These are phyloP conservation scores for Monosporascus ibericus DNA, from an alignment of 2,329 filamentous ascomycete genomes.

Conservation along the genomic window DNA sequence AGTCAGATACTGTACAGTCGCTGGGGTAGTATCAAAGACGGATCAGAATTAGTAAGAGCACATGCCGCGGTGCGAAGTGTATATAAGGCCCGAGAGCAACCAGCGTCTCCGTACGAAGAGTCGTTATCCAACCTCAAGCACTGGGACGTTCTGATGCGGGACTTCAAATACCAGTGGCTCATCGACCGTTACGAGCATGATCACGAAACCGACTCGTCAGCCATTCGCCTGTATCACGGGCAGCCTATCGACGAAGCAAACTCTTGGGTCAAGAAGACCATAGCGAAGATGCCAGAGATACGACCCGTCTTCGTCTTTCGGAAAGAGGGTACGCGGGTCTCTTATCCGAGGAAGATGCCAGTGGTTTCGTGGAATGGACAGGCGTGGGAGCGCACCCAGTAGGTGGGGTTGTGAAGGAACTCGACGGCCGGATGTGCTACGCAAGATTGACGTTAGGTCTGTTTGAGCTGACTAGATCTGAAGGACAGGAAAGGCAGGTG, in stretches of 20 bases:
- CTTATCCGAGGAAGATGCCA: not conserved
- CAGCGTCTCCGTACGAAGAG: too few species aligned
- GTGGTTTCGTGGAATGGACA: too few species aligned
- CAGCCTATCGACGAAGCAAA: not conserved
- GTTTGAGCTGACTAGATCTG: too few species aligned
- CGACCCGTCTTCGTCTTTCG: conserved; percentile 1
- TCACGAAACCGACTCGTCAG: not conserved
- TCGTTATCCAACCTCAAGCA: not conserved
- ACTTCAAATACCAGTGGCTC: not conserved
- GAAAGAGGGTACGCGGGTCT: not conserved
- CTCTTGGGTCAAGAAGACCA: not conserved
- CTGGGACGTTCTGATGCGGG: not conserved
- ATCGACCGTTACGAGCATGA: not conserved
- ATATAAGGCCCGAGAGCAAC: too few species aligned
- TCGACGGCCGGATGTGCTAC: too few species aligned
- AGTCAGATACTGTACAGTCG: not conserved
- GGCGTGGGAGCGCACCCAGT: too few species aligned
- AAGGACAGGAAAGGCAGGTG: too few species aligned
- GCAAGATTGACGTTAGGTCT: too few species aligned
- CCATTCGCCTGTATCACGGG: not conserved
- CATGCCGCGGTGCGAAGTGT: not conserved
- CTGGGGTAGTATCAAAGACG: not conserved
- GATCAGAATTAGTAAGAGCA: not conserved
- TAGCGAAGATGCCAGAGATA: conserved; percentile 1
- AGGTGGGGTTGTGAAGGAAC: too few species aligned